Percentiles rank a stretch among this genome's conserved stretches.
phyloP scores from a whole-genome alignment of 2,329 filamentous ascomycete genomes.

The Bipolaris oryzae region DNA sequence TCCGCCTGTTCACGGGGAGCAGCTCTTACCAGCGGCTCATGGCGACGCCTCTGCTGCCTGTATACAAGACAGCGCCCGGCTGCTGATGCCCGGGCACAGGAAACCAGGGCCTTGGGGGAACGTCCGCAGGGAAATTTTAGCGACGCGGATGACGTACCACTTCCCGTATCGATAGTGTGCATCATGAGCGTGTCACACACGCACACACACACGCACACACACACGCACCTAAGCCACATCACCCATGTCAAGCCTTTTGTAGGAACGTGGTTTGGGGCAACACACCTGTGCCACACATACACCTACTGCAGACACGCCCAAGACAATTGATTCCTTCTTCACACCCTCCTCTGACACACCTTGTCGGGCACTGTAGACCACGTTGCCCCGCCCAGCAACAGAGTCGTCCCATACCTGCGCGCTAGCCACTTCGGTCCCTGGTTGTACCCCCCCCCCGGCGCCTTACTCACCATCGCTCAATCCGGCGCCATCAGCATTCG shows the following conservation, averaged over 20 bases:
- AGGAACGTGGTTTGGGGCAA: constrained; percentile 1
- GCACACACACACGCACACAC: not conserved
- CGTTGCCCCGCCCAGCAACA: constrained; percentile 3
- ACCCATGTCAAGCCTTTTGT: constrained; percentile 4
- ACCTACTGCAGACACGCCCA: not conserved
- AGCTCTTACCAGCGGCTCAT: not conserved
- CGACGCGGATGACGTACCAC: constrained; percentile 15
- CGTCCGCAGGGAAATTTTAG: constrained; percentile 2
- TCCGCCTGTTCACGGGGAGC: not conserved
- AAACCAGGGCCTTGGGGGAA: not conserved
- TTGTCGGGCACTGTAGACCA: constrained; percentile 2
- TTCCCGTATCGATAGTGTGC: constrained; percentile 15
- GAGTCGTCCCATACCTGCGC: constrained; percentile 7
- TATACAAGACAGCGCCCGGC: not conserved
- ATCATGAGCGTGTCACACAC: constrained; percentile 1
- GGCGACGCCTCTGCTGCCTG: not conserved
- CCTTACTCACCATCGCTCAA: constrained; percentile 11
- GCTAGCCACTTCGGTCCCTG: constrained; percentile 17
- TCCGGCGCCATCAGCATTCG: constrained; percentile 22
- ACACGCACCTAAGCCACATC: not conserved
- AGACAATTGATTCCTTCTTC: not conserved
- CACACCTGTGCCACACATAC: not conserved
- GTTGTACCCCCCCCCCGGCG: constrained; percentile 10
- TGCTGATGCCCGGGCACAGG: not conserved
- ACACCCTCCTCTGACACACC: constrained; percentile 20